Evolutionary conservation across 2,329 filamentous ascomycete species (phyloP).

Genomic region (Cercospora sojina): DNA sequence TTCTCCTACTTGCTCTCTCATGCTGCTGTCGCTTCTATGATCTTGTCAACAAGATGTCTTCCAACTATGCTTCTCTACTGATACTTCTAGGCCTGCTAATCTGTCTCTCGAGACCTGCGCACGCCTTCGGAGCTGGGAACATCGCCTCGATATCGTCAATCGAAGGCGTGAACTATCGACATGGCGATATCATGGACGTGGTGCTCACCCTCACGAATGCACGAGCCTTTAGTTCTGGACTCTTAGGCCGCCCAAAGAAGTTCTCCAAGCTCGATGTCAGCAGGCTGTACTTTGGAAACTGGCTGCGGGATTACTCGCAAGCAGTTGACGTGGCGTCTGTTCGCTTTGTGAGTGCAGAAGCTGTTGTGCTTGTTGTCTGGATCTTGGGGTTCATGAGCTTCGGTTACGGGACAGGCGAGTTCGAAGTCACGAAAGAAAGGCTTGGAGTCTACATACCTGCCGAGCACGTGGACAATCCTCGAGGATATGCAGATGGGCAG

Average conservation of each 20-base stretch:
- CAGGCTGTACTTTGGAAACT: slow-evolving; percentile 93
- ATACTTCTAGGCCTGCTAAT: slow-evolving; percentile 24
- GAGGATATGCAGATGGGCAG: slow-evolving; percentile 83
- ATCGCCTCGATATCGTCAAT: slow-evolving; percentile 78
- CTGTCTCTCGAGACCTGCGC: slow-evolving; percentile 29
- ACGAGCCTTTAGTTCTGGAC: slow-evolving; percentile 55
- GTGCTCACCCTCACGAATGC: slow-evolving; percentile 54
- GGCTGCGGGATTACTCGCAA: slow-evolving; percentile 90
- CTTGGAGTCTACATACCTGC: slow-evolving; percentile 73
- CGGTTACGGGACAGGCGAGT: slow-evolving; percentile 78
- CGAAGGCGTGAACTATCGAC: slow-evolving; percentile 53
- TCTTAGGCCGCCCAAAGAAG: slow-evolving; percentile 56
- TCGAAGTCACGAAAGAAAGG: slow-evolving; percentile 76
- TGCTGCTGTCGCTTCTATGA: neutral
- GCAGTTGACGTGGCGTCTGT: slow-evolving; percentile 90
- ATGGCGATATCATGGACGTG: slow-evolving; percentile 57
- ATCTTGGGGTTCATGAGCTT: slow-evolving; percentile 88
- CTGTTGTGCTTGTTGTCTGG: slow-evolving; percentile 84
- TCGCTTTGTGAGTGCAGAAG: slow-evolving; percentile 85
- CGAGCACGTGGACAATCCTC: slow-evolving; percentile 49
- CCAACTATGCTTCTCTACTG: slow-evolving; percentile 6
- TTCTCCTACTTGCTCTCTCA: neutral
- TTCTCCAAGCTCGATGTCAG: slow-evolving; percentile 81
- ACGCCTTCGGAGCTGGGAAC: slow-evolving; percentile 58
- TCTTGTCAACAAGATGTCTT: neutral